Evolutionary conservation across 129 eudicot genomes (phyloP).

Genomic region (Glebionis coronaria): DNA sequence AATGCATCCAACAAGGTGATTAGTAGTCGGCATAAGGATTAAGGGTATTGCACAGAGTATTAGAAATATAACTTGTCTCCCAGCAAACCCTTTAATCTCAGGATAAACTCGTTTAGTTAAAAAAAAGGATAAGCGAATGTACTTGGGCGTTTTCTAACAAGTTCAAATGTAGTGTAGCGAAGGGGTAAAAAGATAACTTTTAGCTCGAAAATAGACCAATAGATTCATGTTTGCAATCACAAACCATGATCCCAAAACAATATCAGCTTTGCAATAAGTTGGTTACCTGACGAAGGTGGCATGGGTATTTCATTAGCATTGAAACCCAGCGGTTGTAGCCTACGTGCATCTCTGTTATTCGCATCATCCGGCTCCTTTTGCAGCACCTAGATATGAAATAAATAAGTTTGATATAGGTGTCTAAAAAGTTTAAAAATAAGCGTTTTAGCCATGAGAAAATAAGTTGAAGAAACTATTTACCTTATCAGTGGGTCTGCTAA

Average conservation of each 20-base stretch:
- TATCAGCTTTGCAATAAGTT: background rate
- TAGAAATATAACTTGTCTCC: too few relatives aligned
- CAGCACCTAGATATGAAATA: slow-evolving; percentile 30
- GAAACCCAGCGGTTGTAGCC: slow-evolving; percentile 7
- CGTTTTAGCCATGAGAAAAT: slow-evolving; percentile 9
- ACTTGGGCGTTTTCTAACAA: too few relatives aligned
- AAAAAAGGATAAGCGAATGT: too few relatives aligned
- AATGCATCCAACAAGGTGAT: background rate
- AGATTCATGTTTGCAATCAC: background rate
- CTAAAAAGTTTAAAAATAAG: background rate
- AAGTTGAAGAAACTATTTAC: slow-evolving; percentile 17
- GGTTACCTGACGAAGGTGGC: slow-evolving; percentile 54
- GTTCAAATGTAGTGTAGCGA: background rate
- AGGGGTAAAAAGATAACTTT: slow-evolving; percentile 1
- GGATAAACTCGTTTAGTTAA: too few relatives aligned
- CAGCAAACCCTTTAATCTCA: too few relatives aligned
- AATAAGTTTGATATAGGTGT: background rate
- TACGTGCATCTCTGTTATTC: slow-evolving; percentile 14
- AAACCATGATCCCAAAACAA: background rate
- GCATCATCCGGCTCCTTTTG: slow-evolving; percentile 22
- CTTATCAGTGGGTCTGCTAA: slow-evolving; percentile 37
- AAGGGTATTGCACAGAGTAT: too few relatives aligned
- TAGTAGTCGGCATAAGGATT: too few relatives aligned
- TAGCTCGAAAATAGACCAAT: background rate
- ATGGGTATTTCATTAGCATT: slow-evolving; percentile 38